Conservation (phyloP, 129 eudicot species). For the Flaveria trinervia region DNA sequence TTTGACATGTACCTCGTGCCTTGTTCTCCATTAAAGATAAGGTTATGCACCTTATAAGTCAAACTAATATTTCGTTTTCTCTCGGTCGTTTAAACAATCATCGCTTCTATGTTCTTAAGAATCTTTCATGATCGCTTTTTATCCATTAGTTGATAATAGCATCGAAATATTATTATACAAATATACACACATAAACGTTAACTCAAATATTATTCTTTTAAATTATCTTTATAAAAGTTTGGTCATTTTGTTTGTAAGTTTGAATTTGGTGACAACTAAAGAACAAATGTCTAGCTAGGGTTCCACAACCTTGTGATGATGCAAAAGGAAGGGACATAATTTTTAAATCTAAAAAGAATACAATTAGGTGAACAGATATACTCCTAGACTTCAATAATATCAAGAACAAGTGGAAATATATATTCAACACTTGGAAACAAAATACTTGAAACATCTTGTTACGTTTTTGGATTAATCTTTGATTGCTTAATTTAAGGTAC, state of each 20-base stretch:
- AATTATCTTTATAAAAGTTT: not conserved
- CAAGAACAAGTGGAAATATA: conserved; percentile 20
- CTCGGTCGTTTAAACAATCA: not conserved
- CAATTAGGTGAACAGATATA: conserved; percentile 25
- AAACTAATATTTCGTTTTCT: conserved; percentile 18
- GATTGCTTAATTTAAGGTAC: conserved; percentile 20
- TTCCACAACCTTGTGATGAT: conserved; percentile 26
- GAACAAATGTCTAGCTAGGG: conserved; percentile 11
- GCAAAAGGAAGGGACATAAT: conserved; percentile 1
- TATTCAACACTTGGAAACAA: conserved; percentile 18
- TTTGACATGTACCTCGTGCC: conserved; percentile 17
- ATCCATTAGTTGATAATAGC: not conserved
- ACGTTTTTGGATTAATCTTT: conserved; percentile 29
- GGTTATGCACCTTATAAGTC: conserved; percentile 8
- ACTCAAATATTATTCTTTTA: conserved; percentile 1
- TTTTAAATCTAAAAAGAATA: conserved; percentile 24
- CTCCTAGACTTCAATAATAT: conserved; percentile 16
- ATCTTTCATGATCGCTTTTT: not conserved
- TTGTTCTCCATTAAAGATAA: not conserved
- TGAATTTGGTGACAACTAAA: conserved; percentile 16
- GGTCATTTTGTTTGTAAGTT: conserved; percentile 28
- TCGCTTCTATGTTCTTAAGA: not conserved
- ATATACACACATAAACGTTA: not conserved
- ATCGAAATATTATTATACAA: not conserved
- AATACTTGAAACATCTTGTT: conserved; percentile 13